Evolutionary conservation across 2,329 filamentous ascomycete genomes (phyloP).

Genomic region (Colletotrichum phormii): DNA sequence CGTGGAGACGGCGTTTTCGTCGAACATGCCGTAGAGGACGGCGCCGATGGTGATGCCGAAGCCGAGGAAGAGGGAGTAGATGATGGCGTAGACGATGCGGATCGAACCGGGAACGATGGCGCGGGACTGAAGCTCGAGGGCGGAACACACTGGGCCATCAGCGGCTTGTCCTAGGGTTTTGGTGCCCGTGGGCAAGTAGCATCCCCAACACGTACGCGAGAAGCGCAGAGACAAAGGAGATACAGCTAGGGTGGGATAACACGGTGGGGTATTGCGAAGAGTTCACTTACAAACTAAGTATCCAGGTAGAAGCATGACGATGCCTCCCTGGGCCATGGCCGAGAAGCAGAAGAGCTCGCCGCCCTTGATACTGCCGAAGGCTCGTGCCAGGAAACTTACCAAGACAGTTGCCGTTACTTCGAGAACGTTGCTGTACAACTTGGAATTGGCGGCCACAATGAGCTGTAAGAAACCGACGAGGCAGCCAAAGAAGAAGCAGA

Average conservation of each 20-base stretch:
- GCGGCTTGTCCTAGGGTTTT: conserved; percentile 38
- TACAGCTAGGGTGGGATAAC: neutral
- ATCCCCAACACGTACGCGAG: conserved; percentile 17
- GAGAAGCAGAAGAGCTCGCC: conserved; percentile 72
- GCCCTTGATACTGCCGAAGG: conserved; percentile 68
- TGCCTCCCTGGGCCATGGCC: conserved; percentile 72
- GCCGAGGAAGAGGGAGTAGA: conserved; percentile 78
- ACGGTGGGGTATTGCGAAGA: neutral
- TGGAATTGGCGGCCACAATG: conserved; percentile 75
- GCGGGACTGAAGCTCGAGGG: conserved; percentile 75
- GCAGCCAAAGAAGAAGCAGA: conserved; percentile 77
- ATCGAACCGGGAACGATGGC: conserved; percentile 78
- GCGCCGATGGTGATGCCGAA: conserved; percentile 79
- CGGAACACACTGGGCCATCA: conserved; percentile 56
- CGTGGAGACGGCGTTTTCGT: conserved; percentile 61
- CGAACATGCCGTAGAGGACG: conserved; percentile 71
- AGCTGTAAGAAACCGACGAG: conserved; percentile 78
- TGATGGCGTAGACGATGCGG: conserved; percentile 79
- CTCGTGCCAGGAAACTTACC: conserved; percentile 71
- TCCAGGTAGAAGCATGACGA: conserved; percentile 74
- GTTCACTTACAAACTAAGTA: conserved; percentile 66
- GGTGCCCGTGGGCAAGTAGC: conserved; percentile 8
- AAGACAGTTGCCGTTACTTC: conserved; percentile 72
- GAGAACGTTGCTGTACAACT: conserved; percentile 75
- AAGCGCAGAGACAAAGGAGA: conserved; percentile 42